Base-by-base conservation (phyloP, 176 grass and related monocot species). In the Guadua angustifolia region DNA sequence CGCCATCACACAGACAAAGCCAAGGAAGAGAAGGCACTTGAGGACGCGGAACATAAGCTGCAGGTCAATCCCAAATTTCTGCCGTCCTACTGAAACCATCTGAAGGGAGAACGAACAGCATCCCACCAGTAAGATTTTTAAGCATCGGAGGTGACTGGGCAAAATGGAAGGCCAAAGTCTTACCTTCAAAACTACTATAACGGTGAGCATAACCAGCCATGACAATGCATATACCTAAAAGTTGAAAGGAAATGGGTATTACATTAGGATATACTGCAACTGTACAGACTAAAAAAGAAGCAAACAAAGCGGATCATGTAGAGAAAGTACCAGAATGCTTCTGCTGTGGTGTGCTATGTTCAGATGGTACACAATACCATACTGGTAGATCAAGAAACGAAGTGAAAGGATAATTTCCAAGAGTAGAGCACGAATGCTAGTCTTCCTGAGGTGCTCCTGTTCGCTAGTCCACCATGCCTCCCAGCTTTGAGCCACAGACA, bases 311-410 rank as follows among this genome's bases (percentile, higher is more conserved):
- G 62, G 4, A 63, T 88, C 2, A 94, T 77, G 16, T 92, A 24
- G 42, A 90, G 66, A 61, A 70, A 73, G 44, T 94, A 99, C 96
- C 96, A 94, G 64, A 83, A 99, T 83, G 73, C 89, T 96, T 67
- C 44, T 90, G 86, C 9, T 92, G 58, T 49, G 91, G 59, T 72
- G 86, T 78, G 93, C 70, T 72, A 99, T 94, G 64, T 94, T 87
- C 42, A 99, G 91, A 86, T 99, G 97, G 66, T 96, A 99, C 69
- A 99, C 97, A 84, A 99, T 96, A 25, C 97, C 97, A 68, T 99
- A 99, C 78, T 99, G 97, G 81, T 94, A 96, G 77, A 99, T 96
- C 78, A 99, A 78, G 82, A 99, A 99, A 39, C 97, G 93, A 71
- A 99, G 91, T 26, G 93, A 77, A 69, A 99, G 79, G 75, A 96